Percentiles rank a stretch among this genome's conserved stretches.
Evolutionary conservation across 2,329 filamentous ascomycete genomes (phyloP).

Genomic region (Microcyclosporella mali): DNA sequence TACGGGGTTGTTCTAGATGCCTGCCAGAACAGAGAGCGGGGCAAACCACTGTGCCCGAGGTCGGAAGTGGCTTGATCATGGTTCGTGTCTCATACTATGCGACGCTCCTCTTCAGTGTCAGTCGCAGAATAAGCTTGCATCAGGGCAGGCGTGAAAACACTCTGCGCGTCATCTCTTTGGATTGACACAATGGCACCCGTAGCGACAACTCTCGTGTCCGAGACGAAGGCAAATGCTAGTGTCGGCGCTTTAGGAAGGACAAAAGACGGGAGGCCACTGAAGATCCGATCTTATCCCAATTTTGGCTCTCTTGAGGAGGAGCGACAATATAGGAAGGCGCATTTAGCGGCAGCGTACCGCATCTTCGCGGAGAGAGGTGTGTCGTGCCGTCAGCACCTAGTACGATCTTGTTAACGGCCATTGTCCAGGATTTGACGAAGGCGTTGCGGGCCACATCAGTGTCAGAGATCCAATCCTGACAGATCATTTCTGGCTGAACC

Average conservation of each 20-base stretch:
- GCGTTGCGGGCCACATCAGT: slow-evolving; percentile 38
- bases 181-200: slow-evolving; percentile 35
- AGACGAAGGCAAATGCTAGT: slow-evolving; percentile 37
- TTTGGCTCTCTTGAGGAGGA: slow-evolving; percentile 35
- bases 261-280: slow-evolving; percentile 40
- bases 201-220: slow-evolving; percentile 31
- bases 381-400: not conserved
- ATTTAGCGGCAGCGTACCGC: slow-evolving; percentile 40
- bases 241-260: slow-evolving; percentile 45
- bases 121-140: too few relatives aligned
- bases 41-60: too few relatives aligned
- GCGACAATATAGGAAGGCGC: slow-evolving; percentile 37
- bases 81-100: too few relatives aligned
- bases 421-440: slow-evolving; percentile 34
- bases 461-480: slow-evolving; percentile 35
- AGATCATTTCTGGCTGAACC: slow-evolving; percentile 37
- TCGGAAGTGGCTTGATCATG: too few relatives aligned
- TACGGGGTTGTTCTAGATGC: too few relatives aligned
- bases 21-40: too few relatives aligned
- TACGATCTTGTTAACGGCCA: not conserved
- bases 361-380: slow-evolving; percentile 37
- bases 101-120: too few relatives aligned
- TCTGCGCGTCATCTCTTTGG: too few relatives aligned
- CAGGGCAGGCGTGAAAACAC: too few relatives aligned
- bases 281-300: slow-evolving; percentile 41